Conservation (phyloP, 148 eudicot species). For the Silene conica region DNA sequence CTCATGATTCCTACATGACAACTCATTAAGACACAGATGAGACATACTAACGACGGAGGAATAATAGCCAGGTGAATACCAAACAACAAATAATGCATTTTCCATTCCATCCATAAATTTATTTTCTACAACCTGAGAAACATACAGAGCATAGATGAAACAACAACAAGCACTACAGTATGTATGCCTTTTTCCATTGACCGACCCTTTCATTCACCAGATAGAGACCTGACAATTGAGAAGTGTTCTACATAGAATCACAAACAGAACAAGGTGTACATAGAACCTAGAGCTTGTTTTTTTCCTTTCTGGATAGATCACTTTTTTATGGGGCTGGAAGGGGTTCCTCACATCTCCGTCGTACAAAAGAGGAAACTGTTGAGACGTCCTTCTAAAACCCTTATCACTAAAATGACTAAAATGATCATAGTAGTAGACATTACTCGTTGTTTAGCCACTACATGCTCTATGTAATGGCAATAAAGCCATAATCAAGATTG, state of each 20-base stretch:
- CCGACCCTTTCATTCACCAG: neutral
- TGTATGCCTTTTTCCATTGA: neutral
- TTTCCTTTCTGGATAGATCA: neutral
- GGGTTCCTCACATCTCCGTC: neutral
- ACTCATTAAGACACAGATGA: neutral
- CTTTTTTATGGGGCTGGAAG: neutral
- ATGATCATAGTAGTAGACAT: no score
- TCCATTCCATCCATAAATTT: neutral
- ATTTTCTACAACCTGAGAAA: neutral
- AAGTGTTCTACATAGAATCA: neutral
- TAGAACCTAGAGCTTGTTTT: neutral
- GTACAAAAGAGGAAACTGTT: neutral
- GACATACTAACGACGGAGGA: neutral
- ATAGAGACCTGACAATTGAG: neutral
- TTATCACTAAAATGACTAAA: no score
- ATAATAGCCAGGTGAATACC: neutral
- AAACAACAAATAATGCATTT: neutral
- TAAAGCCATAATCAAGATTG: neutral
- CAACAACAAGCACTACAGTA: neutral
- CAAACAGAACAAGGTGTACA: neutral
- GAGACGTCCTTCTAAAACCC: neutral
- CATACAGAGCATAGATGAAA: conserved; percentile 5
- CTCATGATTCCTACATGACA: neutral
- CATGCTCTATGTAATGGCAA: neutral
- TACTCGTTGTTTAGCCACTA: neutral